These are phyloP conservation scores for Penicillium malachiteum DNA, from an alignment of 495 filamentous ascomycete genomes.

Conservation along the genomic window DNA sequence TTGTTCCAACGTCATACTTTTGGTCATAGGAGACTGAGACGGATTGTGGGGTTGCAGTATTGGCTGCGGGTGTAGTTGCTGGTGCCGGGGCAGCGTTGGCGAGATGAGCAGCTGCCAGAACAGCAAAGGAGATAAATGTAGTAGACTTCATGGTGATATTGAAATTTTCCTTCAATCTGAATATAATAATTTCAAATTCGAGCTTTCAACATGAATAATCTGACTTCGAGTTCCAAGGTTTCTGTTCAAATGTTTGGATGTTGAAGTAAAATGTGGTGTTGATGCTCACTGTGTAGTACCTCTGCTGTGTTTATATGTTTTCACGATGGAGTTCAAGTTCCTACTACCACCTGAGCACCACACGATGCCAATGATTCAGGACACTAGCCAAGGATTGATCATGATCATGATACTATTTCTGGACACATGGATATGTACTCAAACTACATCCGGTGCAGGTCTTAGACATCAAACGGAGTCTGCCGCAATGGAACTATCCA, in stretches of 20 bases:
- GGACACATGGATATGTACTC: neutral
- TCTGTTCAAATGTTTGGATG: too few relatives aligned
- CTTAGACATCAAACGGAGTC: conserved; percentile 16
- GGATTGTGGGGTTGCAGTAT: neutral
- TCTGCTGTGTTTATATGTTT: too few relatives aligned
- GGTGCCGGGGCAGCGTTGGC: conserved; percentile 13
- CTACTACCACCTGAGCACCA: too few relatives aligned
- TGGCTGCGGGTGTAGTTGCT: neutral
- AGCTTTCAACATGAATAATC: too few relatives aligned
- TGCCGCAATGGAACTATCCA: neutral
- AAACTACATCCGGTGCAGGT: conserved; percentile 16
- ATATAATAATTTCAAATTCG: neutral
- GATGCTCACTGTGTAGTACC: too few relatives aligned
- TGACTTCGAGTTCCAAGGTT: too few relatives aligned
- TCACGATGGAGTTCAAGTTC: too few relatives aligned
- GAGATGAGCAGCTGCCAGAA: conserved; percentile 20
- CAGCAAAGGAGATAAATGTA: conserved; percentile 15
- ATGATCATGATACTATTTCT: conserved; percentile 6
- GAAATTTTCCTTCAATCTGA: neutral
- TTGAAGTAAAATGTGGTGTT: too few relatives aligned
- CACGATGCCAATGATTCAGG: too few relatives aligned
- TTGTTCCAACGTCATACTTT: conserved; percentile 29
- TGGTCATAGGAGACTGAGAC: conserved; percentile 40
- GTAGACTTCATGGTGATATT: conserved; percentile 21
- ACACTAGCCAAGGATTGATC: neutral